phyloP scores from a whole-genome alignment of 768 basidiomycete genomes.

The Antrodiella citrinella region DNA sequence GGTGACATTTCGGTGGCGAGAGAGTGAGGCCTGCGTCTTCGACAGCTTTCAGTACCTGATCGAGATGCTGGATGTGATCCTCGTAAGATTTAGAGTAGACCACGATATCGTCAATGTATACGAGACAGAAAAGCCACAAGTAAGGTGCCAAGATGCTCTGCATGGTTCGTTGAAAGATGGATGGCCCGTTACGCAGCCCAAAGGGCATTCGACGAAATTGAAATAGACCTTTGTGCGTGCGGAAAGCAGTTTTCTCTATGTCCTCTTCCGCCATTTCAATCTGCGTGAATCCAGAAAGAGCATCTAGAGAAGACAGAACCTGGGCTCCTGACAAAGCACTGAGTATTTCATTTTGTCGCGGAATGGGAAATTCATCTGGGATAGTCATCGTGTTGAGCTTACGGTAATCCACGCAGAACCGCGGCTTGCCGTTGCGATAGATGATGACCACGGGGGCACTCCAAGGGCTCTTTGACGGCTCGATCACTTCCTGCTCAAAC shows the following conservation, averaged over 20 bases:
- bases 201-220: conserved; percentile 38
- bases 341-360: conserved; percentile 14
- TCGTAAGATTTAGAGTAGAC: conserved; percentile 7
- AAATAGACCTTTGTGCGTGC: conserved; percentile 29
- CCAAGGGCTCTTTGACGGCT: conserved; percentile 33
- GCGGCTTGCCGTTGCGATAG: conserved; percentile 29
- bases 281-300: conserved; percentile 34
- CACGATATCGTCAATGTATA: conserved; percentile 11
- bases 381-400: conserved; percentile 20
- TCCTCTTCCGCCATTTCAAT: conserved; percentile 22
- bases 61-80: conserved; percentile 19
- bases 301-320: conserved; percentile 27
- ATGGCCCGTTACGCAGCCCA: conserved; percentile 21
- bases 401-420: conserved; percentile 29
- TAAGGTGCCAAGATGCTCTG: conserved; percentile 16
- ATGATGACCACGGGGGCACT: conserved; percentile 24
- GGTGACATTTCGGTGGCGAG: conserved; percentile 21
- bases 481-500: conserved; percentile 29
- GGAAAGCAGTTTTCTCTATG: conserved; percentile 29
- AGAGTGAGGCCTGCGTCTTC: conserved; percentile 12
- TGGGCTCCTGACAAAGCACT: conserved; percentile 20
- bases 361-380: conserved; percentile 15
- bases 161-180: conserved; percentile 35
- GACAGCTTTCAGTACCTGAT: conserved; percentile 23
- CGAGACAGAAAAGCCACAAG: conserved; percentile 8